Evolutionary conservation across 345 rosid species (phyloP).

Genomic region (Anacardium occidentale): DNA sequence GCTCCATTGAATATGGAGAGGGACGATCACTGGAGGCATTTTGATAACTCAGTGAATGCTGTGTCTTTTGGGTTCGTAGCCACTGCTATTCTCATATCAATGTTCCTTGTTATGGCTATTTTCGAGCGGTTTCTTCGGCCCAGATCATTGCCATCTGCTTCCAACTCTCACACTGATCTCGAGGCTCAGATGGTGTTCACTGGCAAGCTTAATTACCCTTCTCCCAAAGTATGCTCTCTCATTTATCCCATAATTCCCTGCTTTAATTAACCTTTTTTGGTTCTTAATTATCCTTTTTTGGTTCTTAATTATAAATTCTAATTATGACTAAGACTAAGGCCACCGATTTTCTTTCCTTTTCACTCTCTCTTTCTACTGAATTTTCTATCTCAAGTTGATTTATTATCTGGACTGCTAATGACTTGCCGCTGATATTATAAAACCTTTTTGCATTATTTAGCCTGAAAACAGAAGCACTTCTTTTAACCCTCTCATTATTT

Average conservation of each 20-base stretch:
- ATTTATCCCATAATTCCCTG: not conserved
- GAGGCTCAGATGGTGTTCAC: conserved; percentile 45
- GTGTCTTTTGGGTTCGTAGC: conserved; percentile 86
- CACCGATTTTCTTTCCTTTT: conserved; percentile 1
- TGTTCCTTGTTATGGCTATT: conserved; percentile 81
- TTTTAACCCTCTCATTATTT: no score
- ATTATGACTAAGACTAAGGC: not conserved
- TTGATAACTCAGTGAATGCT: conserved; percentile 78
- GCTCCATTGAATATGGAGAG: conserved; percentile 31
- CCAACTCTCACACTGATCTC: conserved; percentile 34
- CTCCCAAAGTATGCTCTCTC: conserved; percentile 49
- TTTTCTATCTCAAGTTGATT: conserved; percentile 4
- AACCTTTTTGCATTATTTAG: not conserved
- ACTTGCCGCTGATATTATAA: not conserved
- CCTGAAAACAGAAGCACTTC: not conserved
- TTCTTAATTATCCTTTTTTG: not conserved
- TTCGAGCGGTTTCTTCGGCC: conserved; percentile 71
- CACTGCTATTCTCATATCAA: conserved; percentile 74
- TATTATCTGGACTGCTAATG: conserved; percentile 19
- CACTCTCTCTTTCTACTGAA: not conserved
- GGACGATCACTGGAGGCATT: conserved; percentile 59
- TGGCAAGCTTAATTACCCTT: conserved; percentile 45
- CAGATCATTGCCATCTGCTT: conserved; percentile 28
- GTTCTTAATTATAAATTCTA: not conserved
- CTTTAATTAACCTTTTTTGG: not conserved